Conservation (phyloP, 176 grass and related monocot species). For the Coix lacrymajobi region DNA sequence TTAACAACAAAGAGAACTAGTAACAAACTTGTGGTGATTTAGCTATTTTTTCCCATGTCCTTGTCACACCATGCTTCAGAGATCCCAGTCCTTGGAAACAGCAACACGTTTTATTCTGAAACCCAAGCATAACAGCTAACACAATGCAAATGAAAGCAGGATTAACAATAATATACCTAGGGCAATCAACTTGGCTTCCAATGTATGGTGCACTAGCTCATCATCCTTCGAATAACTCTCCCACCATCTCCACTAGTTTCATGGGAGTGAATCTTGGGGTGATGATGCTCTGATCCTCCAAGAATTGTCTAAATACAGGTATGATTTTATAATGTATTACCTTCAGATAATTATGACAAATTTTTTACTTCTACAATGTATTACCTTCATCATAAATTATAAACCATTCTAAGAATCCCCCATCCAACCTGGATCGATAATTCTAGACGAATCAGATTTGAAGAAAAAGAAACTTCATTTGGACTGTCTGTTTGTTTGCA, state of each 20-base stretch:
- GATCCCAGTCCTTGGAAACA: too few relatives aligned
- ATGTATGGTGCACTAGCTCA: not conserved
- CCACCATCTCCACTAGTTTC: not conserved
- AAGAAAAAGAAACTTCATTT: too few relatives aligned
- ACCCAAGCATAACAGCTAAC: not conserved
- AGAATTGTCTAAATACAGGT: not conserved
- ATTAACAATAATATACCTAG: not conserved
- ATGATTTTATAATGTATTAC: not conserved
- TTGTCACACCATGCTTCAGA: not conserved
- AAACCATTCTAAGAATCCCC: too few relatives aligned
- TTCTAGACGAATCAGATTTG: too few relatives aligned
- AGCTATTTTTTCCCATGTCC: not conserved
- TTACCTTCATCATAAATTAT: too few relatives aligned
- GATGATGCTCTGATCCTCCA: not conserved
- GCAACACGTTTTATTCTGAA: not conserved
- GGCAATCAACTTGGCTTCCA: not conserved
- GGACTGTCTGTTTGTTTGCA: too few relatives aligned
- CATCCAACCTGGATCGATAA: too few relatives aligned
- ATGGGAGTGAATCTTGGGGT: not conserved
- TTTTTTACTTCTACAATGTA: too few relatives aligned
- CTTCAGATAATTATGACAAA: too few relatives aligned
- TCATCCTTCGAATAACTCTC: slow-evolving; percentile 12
- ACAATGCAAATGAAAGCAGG: not conserved
- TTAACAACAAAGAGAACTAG: not conserved
- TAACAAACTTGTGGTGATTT: not conserved